Conservation (phyloP, 768 basidiomycete genomes). For the Leucocoprinus sp. region DNA sequence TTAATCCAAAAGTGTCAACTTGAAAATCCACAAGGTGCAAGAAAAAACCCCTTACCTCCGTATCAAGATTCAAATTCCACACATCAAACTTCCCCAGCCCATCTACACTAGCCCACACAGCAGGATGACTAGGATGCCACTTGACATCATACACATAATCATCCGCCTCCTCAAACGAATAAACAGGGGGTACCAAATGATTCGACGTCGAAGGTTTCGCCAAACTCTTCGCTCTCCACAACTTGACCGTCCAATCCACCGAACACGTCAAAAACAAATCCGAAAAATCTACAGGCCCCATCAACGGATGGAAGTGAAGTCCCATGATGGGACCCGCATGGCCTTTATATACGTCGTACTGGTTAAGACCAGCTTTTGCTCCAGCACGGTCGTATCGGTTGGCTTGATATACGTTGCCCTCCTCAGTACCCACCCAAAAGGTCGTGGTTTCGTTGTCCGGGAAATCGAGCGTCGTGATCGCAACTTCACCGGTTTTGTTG, state of each 20-base stretch:
- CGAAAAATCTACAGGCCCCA: constrained; percentile 89
- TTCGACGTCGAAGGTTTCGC: constrained; percentile 54
- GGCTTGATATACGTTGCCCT: constrained; percentile 94
- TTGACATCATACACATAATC: constrained; percentile 99
- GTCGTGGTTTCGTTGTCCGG: constrained; percentile 94
- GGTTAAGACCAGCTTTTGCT: constrained; percentile 91
- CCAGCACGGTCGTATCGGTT: constrained; percentile 96
- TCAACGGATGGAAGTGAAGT: constrained; percentile 87
- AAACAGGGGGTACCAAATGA: constrained; percentile 62
- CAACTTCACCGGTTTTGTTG: constrained; percentile 95
- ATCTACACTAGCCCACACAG: constrained; percentile 88
- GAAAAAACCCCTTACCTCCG: constrained; percentile 57
- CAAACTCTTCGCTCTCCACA: constrained; percentile 82
- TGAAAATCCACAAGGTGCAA: background rate
- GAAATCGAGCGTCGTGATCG: constrained; percentile 90
- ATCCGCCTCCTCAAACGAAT: constrained; percentile 95
- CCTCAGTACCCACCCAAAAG: constrained; percentile 97
- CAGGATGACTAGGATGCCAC: constrained; percentile 96
- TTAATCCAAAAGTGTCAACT: background rate
- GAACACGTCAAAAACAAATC: constrained; percentile 91
- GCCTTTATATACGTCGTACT: constrained; percentile 86
- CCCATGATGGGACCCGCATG: constrained; percentile 94
- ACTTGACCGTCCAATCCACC: constrained; percentile 97
- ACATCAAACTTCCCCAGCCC: constrained; percentile 94
- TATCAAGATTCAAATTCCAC: constrained; percentile 97